Conservation (phyloP, 2,329 filamentous ascomycete species). For the Curvularia sp. region DNA sequence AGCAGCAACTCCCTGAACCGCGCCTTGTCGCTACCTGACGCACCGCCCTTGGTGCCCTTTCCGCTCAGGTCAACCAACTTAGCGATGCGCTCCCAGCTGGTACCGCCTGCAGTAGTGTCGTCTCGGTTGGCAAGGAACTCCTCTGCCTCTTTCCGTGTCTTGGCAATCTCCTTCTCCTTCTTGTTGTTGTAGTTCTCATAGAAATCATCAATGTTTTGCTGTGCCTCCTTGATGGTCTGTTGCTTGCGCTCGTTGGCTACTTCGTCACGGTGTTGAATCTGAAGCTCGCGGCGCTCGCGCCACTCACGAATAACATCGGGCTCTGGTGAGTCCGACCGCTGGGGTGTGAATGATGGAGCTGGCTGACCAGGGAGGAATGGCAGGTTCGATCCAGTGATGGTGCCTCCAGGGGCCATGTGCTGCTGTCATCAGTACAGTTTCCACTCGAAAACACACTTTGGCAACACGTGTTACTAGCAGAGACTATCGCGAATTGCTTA, state of each 20-base stretch:
- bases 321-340: conserved; percentile 77
- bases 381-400: conserved; percentile 74
- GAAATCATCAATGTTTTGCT: conserved; percentile 96
- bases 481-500: conserved; percentile 50
- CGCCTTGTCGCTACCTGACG: conserved; percentile 90
- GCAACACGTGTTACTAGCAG: conserved; percentile 5
- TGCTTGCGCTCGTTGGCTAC: conserved; percentile 82
- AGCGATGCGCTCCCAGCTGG: conserved; percentile 97
- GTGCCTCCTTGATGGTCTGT: conserved; percentile 86
- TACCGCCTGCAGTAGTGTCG: conserved; percentile 92
- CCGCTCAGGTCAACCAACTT: conserved; percentile 98
- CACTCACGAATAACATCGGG: conserved; percentile 87
- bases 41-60: conserved; percentile 86
- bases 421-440: conserved; percentile 43
- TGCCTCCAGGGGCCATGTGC: conserved; percentile 76
- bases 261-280: conserved; percentile 82
- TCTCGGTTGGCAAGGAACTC: conserved; percentile 88
- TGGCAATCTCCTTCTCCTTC: conserved; percentile 89
- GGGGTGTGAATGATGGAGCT: conserved; percentile 50
- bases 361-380: conserved; percentile 59
- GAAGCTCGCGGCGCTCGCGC: conserved; percentile 86
- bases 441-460: background rate
- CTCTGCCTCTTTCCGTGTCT: conserved; percentile 90
- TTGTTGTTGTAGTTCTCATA: conserved; percentile 99
- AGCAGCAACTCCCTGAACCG: conserved; percentile 91